Base-by-base conservation (phyloP, 495 filamentous ascomycete genomes). In the Letharia columbiana region DNA sequence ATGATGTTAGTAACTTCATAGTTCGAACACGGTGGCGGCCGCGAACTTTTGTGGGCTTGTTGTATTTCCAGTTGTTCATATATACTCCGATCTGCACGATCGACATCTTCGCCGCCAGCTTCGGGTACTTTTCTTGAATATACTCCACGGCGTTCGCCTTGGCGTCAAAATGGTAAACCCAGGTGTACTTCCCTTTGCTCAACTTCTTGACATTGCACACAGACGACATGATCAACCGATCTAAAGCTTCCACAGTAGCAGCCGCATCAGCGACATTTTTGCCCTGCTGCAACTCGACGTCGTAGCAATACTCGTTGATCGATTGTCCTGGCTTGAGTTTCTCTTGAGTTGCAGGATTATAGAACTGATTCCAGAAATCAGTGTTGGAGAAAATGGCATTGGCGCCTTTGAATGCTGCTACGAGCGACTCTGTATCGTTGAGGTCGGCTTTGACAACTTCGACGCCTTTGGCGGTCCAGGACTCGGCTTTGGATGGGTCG, bases 211-310 rank as follows among this genome's bases (percentile, higher is more conserved):
- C 49, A 15, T 52, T 5, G 49, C 49, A 52, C 10, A 31, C 1
- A 15, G 23, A 2, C 11, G 72, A 76, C 59, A 74, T 72, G 15
- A 82, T 67, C 54, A 84, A 73, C 42, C 82, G 72, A 60, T 83
- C 76, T 28, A 84, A 77, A 3, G 76, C 77, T 28, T 75, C 74
- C 1, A 78, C 72, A 0, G 67, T 72, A 15, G 83, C 79, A 23
- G 80, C 81, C 7, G 79, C 79, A 66, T 83, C 76, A 9, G 76
- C 77, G 23, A 82, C 74, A 58, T 81, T 84, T 64, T 78, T 80
- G 4, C 77, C 78, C 47, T 83, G 78, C 39, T 71, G 69, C 5
- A 82, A 60, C 65, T 85, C 83, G 11, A 73, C 66, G 8, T 83
- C 76, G 61, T 78, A 82, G 11, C 78, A 82, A 42, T 78, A 71